Conservation (phyloP, 2,329 filamentous ascomycete species). For the Acephala macrosclerotiorum region DNA sequence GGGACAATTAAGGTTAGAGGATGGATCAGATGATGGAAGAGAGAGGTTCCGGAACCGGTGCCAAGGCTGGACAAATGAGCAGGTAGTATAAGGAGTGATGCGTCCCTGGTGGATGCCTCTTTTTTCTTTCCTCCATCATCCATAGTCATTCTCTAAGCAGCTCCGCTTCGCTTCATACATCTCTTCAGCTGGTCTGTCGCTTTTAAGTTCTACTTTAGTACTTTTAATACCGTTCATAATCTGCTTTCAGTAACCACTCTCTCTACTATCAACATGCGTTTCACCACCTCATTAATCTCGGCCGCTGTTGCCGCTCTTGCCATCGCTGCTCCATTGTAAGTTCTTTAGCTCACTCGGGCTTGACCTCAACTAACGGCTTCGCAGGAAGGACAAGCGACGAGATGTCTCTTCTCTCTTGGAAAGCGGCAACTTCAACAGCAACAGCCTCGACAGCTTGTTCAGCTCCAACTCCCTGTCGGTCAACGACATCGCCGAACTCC, state of each 20-base stretch:
- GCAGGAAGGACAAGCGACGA: conserved; percentile 11
- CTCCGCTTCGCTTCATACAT: conserved; percentile 11
- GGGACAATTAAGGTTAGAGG: conserved; percentile 21
- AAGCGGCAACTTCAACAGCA: neutral
- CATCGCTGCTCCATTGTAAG: conserved; percentile 18
- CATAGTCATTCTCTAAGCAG: conserved; percentile 22
- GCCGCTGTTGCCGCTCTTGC: conserved; percentile 18
- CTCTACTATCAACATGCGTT: conserved; percentile 22
- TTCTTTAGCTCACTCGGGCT: neutral
- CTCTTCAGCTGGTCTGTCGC: conserved; percentile 26
- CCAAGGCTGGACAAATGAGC: conserved; percentile 20
- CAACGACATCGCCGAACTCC: conserved; percentile 24
- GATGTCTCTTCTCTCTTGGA: conserved; percentile 15
- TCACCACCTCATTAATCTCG: conserved; percentile 22
- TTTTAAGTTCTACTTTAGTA: conserved; percentile 17
- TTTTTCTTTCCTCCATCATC: conserved; percentile 17
- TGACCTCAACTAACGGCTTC: conserved; percentile 1
- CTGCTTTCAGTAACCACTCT: conserved; percentile 13
- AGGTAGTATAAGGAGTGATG: conserved; percentile 19
- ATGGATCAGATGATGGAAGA: conserved; percentile 19
- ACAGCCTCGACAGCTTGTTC: conserved; percentile 15
- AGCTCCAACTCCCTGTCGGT: conserved; percentile 21
- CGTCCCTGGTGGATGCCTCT: conserved; percentile 6
- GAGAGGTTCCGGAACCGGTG: conserved; percentile 7
- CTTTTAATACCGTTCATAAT: conserved; percentile 15